Conservation (phyloP, 192 early-diverging fungal genomes). For the Mortierella hygrophila region DNA sequence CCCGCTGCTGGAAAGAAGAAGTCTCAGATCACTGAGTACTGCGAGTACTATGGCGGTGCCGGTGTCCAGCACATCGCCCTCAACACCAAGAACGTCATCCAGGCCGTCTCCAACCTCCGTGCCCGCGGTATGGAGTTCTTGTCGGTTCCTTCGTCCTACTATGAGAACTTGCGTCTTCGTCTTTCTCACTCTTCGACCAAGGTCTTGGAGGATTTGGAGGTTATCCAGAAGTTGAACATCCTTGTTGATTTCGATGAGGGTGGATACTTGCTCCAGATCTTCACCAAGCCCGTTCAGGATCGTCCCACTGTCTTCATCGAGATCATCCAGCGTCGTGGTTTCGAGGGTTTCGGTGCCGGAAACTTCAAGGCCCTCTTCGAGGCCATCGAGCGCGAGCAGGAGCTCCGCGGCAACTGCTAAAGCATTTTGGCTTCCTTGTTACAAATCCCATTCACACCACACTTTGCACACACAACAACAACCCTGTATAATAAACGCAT, state of each 20-base stretch:
- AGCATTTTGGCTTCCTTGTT: not conserved
- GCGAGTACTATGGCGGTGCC: constrained; percentile 87
- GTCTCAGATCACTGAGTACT: constrained; percentile 96
- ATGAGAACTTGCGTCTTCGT: constrained; percentile 83
- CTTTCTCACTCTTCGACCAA: constrained; percentile 78
- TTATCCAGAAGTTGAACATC: constrained; percentile 88
- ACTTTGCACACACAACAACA: not conserved
- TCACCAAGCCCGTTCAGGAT: constrained; percentile 93
- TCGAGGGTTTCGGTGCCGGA: constrained; percentile 95
- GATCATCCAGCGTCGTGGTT: constrained; percentile 95
- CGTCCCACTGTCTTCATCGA: constrained; percentile 97
- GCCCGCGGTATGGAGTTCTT: constrained; percentile 94
- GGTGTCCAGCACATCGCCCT: constrained; percentile 97
- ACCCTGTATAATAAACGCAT: constrained; percentile 27
- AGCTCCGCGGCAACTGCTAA: constrained; percentile 85
- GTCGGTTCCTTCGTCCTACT: constrained; percentile 86
- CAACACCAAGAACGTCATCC: constrained; percentile 87
- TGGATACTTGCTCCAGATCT: constrained; percentile 95
- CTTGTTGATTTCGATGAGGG: constrained; percentile 97
- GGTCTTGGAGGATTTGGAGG: constrained; percentile 86
- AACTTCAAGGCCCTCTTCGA: constrained; percentile 99
- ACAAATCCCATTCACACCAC: not conserved
- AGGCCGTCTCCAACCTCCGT: constrained; percentile 82
- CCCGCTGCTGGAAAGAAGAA: constrained; percentile 94
- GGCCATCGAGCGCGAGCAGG: constrained; percentile 95